Base-by-base conservation (phyloP, 306 rosid species). In the Vigna radiata region DNA sequence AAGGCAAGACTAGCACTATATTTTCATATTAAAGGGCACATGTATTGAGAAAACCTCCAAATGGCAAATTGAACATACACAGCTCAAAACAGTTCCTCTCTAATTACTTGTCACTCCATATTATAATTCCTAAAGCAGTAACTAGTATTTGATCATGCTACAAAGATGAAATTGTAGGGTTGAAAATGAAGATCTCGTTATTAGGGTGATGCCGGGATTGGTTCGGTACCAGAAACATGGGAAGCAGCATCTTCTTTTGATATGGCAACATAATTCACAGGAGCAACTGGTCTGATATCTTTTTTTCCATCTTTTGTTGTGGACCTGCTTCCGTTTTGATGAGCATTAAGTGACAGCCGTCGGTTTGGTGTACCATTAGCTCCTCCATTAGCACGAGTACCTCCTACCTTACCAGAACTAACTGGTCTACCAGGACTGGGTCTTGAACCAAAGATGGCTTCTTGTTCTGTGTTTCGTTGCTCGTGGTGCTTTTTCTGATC, bases 401-500 rank as follows among this genome's bases (percentile, higher is more conserved):
- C 97, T 7, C 58, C 90, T 75, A 80, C 88, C 93, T 92, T 94
- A 87, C 88, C 89, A 65, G 89, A 87, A 29, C 91, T 85, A 36
- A 77, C 86, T 65, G 94, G 84, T 83, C 98, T 88, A 71, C 89
- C 97, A 54, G 97, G 97, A 79, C 97, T 90, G 18, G 96, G 91
- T 87, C 85, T 92, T 59, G 97, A 84, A 29, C 91, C 88, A 83
- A 87, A 89, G 36, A 86, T 69, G 70, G 86, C 66, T 83, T 92
- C 98, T 78, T 87, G 97, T 58, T 95, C 98, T 43, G 98, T 75
- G 85, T 55, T 89, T 75, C 87, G 97, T 76, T 25, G 92, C 77
- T 95, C 98, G 8, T 86, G 92, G 79, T 81, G 82, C 86, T 95
- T 95, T 85, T 95, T 95, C 76, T 95, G 98, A 79, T 95, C 98